Percentiles rank a stretch among this genome's conserved stretches.
phyloP scores from a whole-genome alignment of 805 yeast species.

The Candida nonsorbophila region DNA sequence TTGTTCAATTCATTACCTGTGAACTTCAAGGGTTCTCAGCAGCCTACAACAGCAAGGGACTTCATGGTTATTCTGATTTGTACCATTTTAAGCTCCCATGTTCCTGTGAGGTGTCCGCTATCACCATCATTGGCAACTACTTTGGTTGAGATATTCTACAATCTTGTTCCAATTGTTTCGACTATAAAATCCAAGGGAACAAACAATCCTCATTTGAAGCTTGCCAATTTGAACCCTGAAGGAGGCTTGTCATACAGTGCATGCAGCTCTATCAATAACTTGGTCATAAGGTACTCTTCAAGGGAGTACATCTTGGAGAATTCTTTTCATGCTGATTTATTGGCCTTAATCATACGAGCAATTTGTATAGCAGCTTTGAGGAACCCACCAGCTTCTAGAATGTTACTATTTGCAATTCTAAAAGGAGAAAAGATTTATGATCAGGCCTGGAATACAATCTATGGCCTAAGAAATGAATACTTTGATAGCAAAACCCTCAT shows the following conservation, averaged over 20 bases:
- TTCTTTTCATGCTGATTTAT: conserved; percentile 45
- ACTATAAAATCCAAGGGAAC: conserved; percentile 12
- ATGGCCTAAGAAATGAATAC: conserved; percentile 18
- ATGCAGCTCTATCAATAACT: conserved; percentile 39
- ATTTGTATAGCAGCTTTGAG: conserved; percentile 49
- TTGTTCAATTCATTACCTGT: conserved; percentile 52
- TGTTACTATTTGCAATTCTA: conserved; percentile 46
- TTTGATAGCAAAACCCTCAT: conserved; percentile 15
- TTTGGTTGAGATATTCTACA: conserved; percentile 56
- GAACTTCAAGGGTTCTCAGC: conserved; percentile 4
- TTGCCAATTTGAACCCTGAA: conserved; percentile 26
- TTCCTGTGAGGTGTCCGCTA: conserved; percentile 18
- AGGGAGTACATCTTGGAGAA: conserved; percentile 29
- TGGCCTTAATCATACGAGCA: conserved; percentile 56
- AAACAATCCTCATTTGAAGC: conserved; percentile 16
- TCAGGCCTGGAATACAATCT: conserved; percentile 28
- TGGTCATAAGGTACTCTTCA: conserved; percentile 34
- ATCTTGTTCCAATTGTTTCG: conserved; percentile 40
- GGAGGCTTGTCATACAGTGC: conserved; percentile 51
- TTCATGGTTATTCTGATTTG: conserved; percentile 53
- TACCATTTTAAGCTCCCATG: conserved; percentile 23
- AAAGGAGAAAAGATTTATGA: conserved; percentile 36
- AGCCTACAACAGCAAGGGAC: conserved; percentile 51
- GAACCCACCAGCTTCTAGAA: conserved; percentile 46
- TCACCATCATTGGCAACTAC: conserved; percentile 32